Evolutionary conservation across 139 green algal species (phyloP).

Genomic region (Edaphochlamys debaryana): DNA sequence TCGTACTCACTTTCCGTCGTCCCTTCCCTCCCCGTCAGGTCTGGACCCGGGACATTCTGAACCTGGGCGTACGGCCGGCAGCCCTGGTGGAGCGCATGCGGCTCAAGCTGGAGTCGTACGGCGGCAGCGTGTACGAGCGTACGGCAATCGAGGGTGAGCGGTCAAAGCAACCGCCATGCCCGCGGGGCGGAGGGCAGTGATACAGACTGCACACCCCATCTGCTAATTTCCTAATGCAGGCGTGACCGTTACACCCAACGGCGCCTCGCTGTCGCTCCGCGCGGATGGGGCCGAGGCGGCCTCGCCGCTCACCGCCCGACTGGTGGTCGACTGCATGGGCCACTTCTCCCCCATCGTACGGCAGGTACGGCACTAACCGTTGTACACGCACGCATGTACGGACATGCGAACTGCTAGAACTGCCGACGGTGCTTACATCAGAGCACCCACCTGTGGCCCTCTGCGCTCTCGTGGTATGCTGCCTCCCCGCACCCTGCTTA

Average conservation of each 20-base stretch:
- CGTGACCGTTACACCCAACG: conserved; percentile 25
- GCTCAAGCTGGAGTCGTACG: conserved; percentile 71
- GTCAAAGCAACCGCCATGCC: no score
- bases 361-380: conserved; percentile 71
- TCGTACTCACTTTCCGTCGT: no score
- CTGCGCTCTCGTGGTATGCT: no score
- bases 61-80: conserved; percentile 89
- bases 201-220: no score
- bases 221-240: no score
- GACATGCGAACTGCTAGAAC: no score
- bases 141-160: conserved; percentile 41
- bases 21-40: conserved; percentile 53
- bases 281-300: not conserved
- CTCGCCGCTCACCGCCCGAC: conserved; percentile 23
- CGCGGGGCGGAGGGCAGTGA: no score
- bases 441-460: no score
- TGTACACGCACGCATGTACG: no score
- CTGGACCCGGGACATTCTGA: conserved; percentile 91
- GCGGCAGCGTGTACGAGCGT: conserved; percentile 81
- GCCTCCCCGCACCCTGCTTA: no score
- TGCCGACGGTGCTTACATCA: no score
- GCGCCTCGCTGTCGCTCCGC: not conserved
- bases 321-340: conserved; percentile 97
- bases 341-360: conserved; percentile 88
- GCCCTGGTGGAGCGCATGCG: conserved; percentile 52